A percentile compares a stretch with the other conserved stretches of the same genome.
phyloP scores from a whole-genome alignment of 495 filamentous ascomycete genomes.

The Trichoderma erinaceum region DNA sequence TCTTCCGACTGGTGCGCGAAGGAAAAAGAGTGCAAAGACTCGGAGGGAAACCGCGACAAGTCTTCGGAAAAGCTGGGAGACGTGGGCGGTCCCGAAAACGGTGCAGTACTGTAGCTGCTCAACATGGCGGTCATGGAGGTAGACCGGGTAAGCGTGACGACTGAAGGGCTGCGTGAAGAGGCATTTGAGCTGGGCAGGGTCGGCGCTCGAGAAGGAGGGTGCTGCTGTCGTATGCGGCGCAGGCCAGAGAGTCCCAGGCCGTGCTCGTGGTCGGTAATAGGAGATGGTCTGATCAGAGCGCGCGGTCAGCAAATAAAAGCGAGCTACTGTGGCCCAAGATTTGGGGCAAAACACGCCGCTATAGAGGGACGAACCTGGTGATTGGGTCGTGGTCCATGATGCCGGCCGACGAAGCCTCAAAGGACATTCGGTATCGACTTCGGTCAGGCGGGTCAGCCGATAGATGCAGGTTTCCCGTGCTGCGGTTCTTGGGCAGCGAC shows the following conservation, averaged over 20 bases:
- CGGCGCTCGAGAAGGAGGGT: constrained; percentile 53
- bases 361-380: constrained; percentile 36
- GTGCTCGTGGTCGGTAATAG: constrained; percentile 54
- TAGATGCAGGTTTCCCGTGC: constrained; percentile 54
- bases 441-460: constrained; percentile 35
- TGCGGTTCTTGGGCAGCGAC: constrained; percentile 58
- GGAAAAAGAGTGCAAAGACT: constrained; percentile 97
- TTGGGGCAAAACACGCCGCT: constrained; percentile 7
- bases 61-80: constrained; percentile 82
- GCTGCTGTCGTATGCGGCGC: constrained; percentile 86
- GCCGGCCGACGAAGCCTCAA: constrained; percentile 44
- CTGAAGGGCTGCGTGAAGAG: constrained; percentile 57
- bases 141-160: constrained; percentile 51
- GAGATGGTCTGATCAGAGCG: constrained; percentile 32
- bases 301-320: constrained; percentile 20
- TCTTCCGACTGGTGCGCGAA: constrained; percentile 96
- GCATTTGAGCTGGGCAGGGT: constrained; percentile 53
- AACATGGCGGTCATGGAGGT: constrained; percentile 55
- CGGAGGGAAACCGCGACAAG: constrained; percentile 82
- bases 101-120: constrained; percentile 33
- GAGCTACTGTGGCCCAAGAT: constrained; percentile 18
- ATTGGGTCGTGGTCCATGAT: constrained; percentile 44
- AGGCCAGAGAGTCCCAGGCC: constrained; percentile 66
- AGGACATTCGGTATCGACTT: constrained; percentile 48
- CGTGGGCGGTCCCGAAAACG: constrained; percentile 51